phyloP scores from a whole-genome alignment of 805 yeast species.

The Candida palmyrensis region DNA sequence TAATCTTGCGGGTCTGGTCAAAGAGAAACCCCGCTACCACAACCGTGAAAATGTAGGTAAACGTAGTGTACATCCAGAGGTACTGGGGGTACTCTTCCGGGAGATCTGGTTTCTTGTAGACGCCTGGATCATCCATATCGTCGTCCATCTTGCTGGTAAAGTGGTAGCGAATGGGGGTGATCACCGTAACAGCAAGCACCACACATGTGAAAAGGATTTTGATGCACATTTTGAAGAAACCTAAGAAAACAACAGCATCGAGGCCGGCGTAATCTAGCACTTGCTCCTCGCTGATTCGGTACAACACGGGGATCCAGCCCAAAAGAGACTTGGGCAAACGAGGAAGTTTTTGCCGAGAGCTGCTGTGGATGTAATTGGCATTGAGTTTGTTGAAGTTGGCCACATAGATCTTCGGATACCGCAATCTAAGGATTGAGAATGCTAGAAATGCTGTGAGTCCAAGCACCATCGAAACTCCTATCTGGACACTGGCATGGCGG shows the following conservation, averaged over 20 bases:
- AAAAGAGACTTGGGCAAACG: slow-evolving; percentile 56
- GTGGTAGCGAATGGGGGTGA: slow-evolving; percentile 80
- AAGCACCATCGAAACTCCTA: slow-evolving; percentile 59
- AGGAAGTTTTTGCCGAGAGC: slow-evolving; percentile 51
- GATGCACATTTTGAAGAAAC: slow-evolving; percentile 86
- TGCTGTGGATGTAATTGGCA: slow-evolving; percentile 36
- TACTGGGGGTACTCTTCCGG: slow-evolving; percentile 49
- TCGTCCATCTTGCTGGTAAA: slow-evolving; percentile 59
- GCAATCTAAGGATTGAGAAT: slow-evolving; percentile 66
- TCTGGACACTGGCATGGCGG: slow-evolving; percentile 73
- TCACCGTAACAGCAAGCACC: slow-evolving; percentile 63
- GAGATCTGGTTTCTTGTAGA: too few relatives aligned
- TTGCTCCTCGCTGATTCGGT: slow-evolving; percentile 63
- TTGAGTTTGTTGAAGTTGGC: slow-evolving; percentile 60
- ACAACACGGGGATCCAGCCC: slow-evolving; percentile 76
- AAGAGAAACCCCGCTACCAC: slow-evolving; percentile 56
- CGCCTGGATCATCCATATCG: slow-evolving; percentile 10
- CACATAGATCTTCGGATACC: slow-evolving; percentile 79
- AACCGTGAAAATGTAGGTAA: slow-evolving; percentile 81
- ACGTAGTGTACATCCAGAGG: slow-evolving; percentile 80
- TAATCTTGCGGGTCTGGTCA: slow-evolving; percentile 68
- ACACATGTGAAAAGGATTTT: slow-evolving; percentile 60
- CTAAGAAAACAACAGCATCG: slow-evolving; percentile 89
- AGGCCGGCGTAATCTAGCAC: slow-evolving; percentile 86
- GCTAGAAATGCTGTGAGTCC: slow-evolving; percentile 65